phyloP scores from a whole-genome alignment of 441 rosid genomes.

The Gossypium trilobum region DNA sequence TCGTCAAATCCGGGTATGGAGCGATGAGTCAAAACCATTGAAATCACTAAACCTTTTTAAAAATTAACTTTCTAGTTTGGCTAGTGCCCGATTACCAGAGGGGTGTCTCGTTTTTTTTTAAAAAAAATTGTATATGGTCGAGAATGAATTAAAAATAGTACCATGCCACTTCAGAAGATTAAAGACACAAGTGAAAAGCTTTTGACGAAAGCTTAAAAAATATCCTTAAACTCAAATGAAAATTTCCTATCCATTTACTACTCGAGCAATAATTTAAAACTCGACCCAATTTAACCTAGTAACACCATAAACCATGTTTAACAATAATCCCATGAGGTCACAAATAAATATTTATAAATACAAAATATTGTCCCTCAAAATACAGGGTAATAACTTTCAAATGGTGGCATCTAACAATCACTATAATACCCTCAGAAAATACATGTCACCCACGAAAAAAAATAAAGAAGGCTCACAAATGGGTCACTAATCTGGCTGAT shows the following conservation, averaged over 20 bases:
- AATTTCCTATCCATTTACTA: background rate
- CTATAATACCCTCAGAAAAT: background rate
- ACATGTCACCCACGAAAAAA: background rate
- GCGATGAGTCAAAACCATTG: background rate
- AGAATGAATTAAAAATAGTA: background rate
- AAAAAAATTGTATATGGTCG: background rate
- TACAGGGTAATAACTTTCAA: background rate
- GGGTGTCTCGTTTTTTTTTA: background rate
- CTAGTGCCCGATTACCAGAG: background rate
- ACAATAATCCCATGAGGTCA: background rate
- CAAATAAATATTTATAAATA: too few species aligned
- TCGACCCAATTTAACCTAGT: background rate
- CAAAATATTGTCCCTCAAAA: background rate
- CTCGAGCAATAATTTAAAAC: background rate
- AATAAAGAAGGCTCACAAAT: background rate
- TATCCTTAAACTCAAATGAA: background rate
- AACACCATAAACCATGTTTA: background rate
- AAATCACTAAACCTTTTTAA: background rate
- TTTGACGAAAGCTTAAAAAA: background rate
- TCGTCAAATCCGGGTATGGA: background rate
- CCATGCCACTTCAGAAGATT: background rate
- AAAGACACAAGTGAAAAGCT: background rate
- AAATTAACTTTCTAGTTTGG: background rate
- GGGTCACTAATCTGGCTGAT: background rate
- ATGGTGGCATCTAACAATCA: background rate